Evolutionary conservation across 208 protist species (phyloP).

Genomic region (Naegleria lovaniensis): DNA sequence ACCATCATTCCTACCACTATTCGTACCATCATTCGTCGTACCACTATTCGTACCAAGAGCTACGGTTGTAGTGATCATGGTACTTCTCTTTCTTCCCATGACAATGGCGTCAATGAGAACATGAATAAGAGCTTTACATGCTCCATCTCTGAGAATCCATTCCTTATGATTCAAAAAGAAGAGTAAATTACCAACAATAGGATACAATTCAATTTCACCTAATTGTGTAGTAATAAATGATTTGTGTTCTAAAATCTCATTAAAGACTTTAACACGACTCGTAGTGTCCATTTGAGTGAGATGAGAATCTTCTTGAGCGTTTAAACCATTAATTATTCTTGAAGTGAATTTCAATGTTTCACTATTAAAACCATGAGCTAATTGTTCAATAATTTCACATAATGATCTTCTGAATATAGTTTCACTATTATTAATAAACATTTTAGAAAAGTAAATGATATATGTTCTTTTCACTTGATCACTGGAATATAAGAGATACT

Average conservation of each 20-base stretch:
- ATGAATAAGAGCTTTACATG: background rate
- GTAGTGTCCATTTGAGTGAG: background rate
- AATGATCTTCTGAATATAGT: background rate
- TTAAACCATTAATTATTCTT: background rate
- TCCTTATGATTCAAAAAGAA: background rate
- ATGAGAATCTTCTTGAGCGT: background rate
- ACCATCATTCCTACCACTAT: too few relatives aligned
- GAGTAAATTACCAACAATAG: constrained; percentile 7
- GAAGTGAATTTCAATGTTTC: background rate
- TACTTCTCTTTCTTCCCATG: background rate
- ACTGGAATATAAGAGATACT: background rate
- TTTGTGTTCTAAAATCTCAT: background rate
- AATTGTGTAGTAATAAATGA: background rate
- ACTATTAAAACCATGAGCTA: background rate
- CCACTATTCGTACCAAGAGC: too few relatives aligned
- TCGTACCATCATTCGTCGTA: too few relatives aligned
- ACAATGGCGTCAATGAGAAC: background rate
- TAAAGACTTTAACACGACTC: background rate
- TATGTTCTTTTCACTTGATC: background rate
- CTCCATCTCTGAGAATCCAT: background rate
- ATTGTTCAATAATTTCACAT: constrained; percentile 6
- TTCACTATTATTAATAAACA: background rate
- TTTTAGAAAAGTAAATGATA: background rate
- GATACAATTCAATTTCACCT: background rate
- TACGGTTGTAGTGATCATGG: too few relatives aligned